Evolutionary conservation across 164 flowering plant genomes (phyloP), one percentile per base, ranked within the genome.

Genomic region (Aristolochia fimbriata): DNA sequence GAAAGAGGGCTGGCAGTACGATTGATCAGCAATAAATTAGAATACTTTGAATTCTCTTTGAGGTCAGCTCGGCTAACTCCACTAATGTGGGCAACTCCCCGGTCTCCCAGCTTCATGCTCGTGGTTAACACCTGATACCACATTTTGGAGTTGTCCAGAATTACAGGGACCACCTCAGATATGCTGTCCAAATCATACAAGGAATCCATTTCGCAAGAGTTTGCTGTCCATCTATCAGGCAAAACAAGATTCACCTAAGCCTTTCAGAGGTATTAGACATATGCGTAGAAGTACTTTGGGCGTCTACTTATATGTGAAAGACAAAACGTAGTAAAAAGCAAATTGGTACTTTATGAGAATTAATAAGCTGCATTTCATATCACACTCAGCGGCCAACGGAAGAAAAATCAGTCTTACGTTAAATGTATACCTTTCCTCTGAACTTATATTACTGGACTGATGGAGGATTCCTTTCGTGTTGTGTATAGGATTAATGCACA

Each of bases 1-100:
- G 99, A 80, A 33, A 93, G 84, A 73, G 87, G 95, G 77, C 83
- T 93, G 47, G 99, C 97, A 57, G 99, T 90, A 71, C 97, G 84
- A 62, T 93, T 90, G 19, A 93, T 78, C 58, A 93, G 86, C 76
- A 93, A 74, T 60, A 86, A 72, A 71, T 81, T 85, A 37, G 84
- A 75, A 68, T 82, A 90, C 31, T n/a, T 74, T 52, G 56, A 70
- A 45, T 74, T 67, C 19, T 80, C 83, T 63, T 73, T 82, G 59
- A 93, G 91, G 65, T 83, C 79, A 53, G 51, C 52, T 50, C 97
- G 81, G 61, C 64, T 78, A 56, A 83, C 63, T 63, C 87, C 83
- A 76, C 78, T 74, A 25, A 90, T 89, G 76, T 93, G 86, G 23
- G 84, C 91, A 48, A 78, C 71, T 25, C 96, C 96, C 74, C 91